Evolutionary conservation across 768 basidiomycete genomes (phyloP).

Genomic region (Mycena filopes): DNA sequence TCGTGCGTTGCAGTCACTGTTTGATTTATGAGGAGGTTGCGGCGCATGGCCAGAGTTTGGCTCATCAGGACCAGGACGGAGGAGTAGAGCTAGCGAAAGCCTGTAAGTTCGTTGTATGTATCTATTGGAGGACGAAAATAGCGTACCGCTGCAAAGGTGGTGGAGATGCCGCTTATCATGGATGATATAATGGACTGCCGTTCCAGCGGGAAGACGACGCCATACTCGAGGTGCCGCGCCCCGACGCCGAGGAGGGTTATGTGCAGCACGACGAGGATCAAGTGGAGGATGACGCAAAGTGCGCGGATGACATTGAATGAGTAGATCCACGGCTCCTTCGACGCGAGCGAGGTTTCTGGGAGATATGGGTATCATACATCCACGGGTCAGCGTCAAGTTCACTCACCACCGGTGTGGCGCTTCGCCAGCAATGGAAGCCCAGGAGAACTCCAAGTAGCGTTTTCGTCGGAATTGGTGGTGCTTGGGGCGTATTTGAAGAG

Average conservation of each 20-base stretch:
- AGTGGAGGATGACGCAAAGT: constrained; percentile 6
- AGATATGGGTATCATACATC: too few relatives aligned
- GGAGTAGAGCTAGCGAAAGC: constrained; percentile 2
- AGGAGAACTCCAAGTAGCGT: too few relatives aligned
- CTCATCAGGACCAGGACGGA: constrained; percentile 26
- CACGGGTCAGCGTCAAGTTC: too few relatives aligned
- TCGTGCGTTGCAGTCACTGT: constrained; percentile 36
- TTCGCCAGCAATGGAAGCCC: too few relatives aligned
- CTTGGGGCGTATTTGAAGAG: too few relatives aligned
- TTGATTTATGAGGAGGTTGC: constrained; percentile 17
- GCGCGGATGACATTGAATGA: background rate
- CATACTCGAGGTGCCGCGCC: background rate
- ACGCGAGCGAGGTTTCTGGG: too few relatives aligned
- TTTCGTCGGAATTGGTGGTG: too few relatives aligned
- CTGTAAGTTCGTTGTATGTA: background rate
- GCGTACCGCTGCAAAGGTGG: constrained; percentile 8
- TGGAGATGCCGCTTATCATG: background rate
- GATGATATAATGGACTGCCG: constrained; percentile 3
- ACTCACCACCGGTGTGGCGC: too few relatives aligned
- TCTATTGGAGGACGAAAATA: background rate
- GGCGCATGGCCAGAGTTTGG: constrained; percentile 25
- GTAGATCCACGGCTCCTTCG: background rate
- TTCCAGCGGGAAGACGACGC: constrained; percentile 7
- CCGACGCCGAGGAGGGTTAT: constrained; percentile 1
- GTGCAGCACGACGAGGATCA: constrained; percentile 2